Conservation (phyloP, 2,329 filamentous ascomycete genomes). For the Graphiopsis chlorocephala region DNA sequence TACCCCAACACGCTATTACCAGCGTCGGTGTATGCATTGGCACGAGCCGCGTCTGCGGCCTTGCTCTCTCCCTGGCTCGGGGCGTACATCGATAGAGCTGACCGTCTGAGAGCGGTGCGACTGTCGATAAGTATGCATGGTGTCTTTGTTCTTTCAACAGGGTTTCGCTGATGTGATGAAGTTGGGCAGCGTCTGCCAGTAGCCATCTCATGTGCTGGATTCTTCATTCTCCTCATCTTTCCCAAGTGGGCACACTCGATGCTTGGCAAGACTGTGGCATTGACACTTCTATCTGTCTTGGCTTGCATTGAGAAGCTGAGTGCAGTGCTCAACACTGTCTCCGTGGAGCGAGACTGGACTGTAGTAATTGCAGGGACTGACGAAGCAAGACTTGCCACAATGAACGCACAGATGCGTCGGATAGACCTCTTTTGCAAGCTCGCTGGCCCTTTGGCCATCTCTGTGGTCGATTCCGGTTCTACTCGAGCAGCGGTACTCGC, state of each 20-base stretch:
- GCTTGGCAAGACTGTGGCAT: conserved; percentile 13
- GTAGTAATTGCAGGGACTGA: conserved; percentile 50
- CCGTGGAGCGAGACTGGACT: conserved; percentile 64
- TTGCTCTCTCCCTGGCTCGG: conserved; percentile 60
- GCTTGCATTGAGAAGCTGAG: conserved; percentile 68
- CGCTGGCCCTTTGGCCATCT: conserved; percentile 51
- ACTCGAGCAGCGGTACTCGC: conserved; percentile 49
- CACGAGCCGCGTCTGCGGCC: conserved; percentile 57
- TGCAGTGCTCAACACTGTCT: conserved; percentile 62
- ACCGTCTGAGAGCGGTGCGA: conserved; percentile 40
- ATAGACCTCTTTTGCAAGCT: conserved; percentile 61
- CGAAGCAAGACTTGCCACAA: conserved; percentile 23
- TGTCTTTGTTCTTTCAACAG: neutral
- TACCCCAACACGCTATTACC: conserved; percentile 59
- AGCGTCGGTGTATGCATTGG: conserved; percentile 66
- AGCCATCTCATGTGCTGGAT: conserved; percentile 24
- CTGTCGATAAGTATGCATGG: conserved; percentile 36
- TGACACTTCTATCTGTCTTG: conserved; percentile 47
- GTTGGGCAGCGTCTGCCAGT: conserved; percentile 30
- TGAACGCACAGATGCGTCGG: conserved; percentile 57
- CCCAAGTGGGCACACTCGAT: neutral
- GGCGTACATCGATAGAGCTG: conserved; percentile 54
- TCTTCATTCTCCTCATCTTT: conserved; percentile 11
- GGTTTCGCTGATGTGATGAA: conserved; percentile 3
- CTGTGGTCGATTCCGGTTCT: conserved; percentile 50